Percentiles rank a stretch among this genome's conserved stretches.
These are phyloP conservation scores for Microcyclospora pomicola DNA, from an alignment of 2,329 filamentous ascomycete species.

Conservation along the genomic window DNA sequence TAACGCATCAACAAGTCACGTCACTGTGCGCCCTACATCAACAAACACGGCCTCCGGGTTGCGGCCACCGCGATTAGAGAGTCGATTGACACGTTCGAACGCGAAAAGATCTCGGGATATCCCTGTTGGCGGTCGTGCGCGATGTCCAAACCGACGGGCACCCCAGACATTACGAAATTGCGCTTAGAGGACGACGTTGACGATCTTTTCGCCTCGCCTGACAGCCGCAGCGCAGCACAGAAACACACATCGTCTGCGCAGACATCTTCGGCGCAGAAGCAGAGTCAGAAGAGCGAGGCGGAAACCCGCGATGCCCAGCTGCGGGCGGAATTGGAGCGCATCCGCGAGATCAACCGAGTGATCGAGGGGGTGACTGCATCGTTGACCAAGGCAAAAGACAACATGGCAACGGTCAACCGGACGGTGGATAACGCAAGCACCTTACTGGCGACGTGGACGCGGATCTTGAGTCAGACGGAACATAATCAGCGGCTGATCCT, in stretches of 20 bases:
- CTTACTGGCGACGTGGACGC: slow-evolving; percentile 87
- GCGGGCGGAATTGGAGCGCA: slow-evolving; percentile 64
- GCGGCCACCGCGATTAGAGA: too few species aligned
- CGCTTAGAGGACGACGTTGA: slow-evolving; percentile 41
- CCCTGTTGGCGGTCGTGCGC: not conserved
- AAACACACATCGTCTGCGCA: slow-evolving; percentile 18
- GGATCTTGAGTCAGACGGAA: slow-evolving; percentile 91
- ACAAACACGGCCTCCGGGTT: too few species aligned
- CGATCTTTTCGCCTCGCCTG: slow-evolving; percentile 45
- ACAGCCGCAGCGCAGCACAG: slow-evolving; percentile 24
- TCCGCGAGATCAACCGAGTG: slow-evolving; percentile 74
- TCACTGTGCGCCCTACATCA: slow-evolving; percentile 7
- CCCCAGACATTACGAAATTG: slow-evolving; percentile 18
- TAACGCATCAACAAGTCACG: too few species aligned
- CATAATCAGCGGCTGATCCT: slow-evolving; percentile 90
- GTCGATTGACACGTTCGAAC: slow-evolving; percentile 8
- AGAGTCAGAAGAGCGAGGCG: slow-evolving; percentile 29
- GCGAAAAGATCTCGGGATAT: not conserved
- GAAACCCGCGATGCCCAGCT: slow-evolving; percentile 61
- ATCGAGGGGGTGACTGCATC: slow-evolving; percentile 67
- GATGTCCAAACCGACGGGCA: slow-evolving; percentile 17
- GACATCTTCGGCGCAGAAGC: slow-evolving; percentile 26
- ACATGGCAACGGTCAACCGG: slow-evolving; percentile 72
- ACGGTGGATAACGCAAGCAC: slow-evolving; percentile 81
- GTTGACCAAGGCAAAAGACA: slow-evolving; percentile 56